A percentile compares a stretch with the other conserved stretches of the same genome.
These are phyloP conservation scores for Macaranga tanarius DNA, from an alignment of 441 rosid species.

Conservation along the genomic window DNA sequence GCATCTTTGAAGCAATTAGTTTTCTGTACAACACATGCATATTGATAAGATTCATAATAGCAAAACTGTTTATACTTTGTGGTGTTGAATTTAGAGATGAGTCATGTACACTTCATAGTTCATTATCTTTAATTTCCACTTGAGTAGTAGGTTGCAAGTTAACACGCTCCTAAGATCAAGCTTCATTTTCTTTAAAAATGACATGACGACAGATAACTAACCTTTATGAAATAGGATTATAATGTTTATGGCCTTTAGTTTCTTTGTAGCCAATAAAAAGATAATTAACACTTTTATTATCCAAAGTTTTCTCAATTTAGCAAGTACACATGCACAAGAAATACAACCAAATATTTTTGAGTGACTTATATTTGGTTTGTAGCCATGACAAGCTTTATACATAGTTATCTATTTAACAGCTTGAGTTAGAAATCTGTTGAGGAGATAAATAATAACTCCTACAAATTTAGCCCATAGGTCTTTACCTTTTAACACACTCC, in stretches of 20 bases:
- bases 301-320: not conserved
- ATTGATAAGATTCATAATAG: too few relatives aligned
- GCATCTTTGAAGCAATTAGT: not conserved
- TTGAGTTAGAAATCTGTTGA: not conserved
- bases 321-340: not conserved
- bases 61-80: too few relatives aligned
- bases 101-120: too few relatives aligned
- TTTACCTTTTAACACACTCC: not conserved
- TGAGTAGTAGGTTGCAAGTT: too few relatives aligned
- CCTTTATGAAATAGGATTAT: not conserved
- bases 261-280: not conserved
- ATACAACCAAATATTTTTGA: not conserved
- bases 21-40: not conserved
- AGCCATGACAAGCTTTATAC: not conserved
- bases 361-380: not conserved
- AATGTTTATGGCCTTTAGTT: rapidly evolving
- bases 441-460: not conserved
- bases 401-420: not conserved
- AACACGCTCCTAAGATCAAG: too few relatives aligned
- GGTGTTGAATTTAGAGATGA: too few relatives aligned
- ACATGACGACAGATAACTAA: not conserved
- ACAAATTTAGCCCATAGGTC: not conserved
- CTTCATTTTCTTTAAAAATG: not conserved
- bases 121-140: too few relatives aligned
- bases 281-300: not conserved